Evolutionary conservation across 129 eudicot genomes (phyloP), one percentile per base, ranked within the genome.

Genomic region (Sambucus nigra): DNA sequence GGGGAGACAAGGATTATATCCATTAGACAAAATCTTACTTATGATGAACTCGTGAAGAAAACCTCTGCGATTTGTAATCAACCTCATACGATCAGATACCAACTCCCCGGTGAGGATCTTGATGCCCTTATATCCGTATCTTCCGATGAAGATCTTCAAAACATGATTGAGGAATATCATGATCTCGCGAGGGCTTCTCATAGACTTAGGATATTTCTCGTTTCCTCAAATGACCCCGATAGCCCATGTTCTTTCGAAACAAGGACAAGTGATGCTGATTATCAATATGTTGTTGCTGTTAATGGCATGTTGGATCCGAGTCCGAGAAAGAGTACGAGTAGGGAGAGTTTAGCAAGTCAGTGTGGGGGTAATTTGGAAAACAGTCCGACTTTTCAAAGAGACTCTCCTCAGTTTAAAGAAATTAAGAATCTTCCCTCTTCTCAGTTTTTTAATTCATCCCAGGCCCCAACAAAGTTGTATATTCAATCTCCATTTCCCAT

Each of bases 101-200:
- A 86, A 76, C 85, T 86, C 33, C 96, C 96, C 4, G 88, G 85
- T 25, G 87, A 80, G 60, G 87, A 80, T 64, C 79, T 87, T 54
- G 96, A 87, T 72, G 94, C 94, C 25, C 88, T 83, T 52, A 76
- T 87, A 62, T 82, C 96, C 1, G 96, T 87, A 25, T 74, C 76
- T 51, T 82, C 86, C 8, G 94, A 83, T 49, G 94, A 82, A 59
- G 96, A 87, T 70, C 73, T 87, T 64, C 86, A 71, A 20, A 74
- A 73, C 35, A 76, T 87, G 94, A 62, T 83, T 22, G 96, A 87
- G 65, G 94, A 87, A 55, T 87, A 73, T 68, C 76, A 83, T 39
- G 88, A 67, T 24, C 64, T 79, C 5, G 89, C 75, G 66, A 79
- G 63, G 66, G 70, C 64, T 16, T 79, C 76, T 25, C 74, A 74